Evolutionary conservation across 1,284 basidiomycete genomes (phyloP).

Genomic region (Megacollybia platyphylla): DNA sequence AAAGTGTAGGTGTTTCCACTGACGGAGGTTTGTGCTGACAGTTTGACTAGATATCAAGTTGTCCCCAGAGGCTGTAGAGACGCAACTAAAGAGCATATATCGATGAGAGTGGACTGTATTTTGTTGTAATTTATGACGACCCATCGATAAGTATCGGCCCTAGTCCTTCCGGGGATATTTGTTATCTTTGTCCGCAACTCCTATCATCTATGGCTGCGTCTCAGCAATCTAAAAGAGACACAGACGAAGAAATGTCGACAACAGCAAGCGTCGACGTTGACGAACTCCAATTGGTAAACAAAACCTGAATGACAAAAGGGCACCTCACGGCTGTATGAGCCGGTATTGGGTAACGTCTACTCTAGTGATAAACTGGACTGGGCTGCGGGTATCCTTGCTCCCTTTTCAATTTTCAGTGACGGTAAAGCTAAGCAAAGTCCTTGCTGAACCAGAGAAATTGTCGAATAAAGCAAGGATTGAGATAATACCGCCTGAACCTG

Average conservation of each 20-base stretch:
- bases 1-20: conserved; percentile 46
- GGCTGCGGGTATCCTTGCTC: conserved; percentile 79
- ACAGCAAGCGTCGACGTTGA: conserved; percentile 31
- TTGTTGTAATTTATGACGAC: too few species aligned
- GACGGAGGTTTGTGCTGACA: conserved; percentile 4
- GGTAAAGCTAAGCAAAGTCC: conserved; percentile 13
- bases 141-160: too few species aligned
- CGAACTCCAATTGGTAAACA: conserved; percentile 51
- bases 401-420: conserved; percentile 13
- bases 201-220: too few species aligned
- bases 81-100: conserved; percentile 54
- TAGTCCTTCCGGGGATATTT: too few species aligned
- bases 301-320: conserved; percentile 15
- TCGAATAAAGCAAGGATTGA: conserved; percentile 50
- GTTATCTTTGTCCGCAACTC: too few species aligned
- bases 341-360: conserved; percentile 60
- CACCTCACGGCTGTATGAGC: conserved; percentile 17
- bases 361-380: conserved; percentile 51
- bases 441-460: conserved; percentile 11
- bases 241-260: conserved; percentile 9
- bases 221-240: conserved; percentile 3
- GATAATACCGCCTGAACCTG: conserved; percentile 93
- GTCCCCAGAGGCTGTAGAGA: conserved; percentile 62
- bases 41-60: conserved; percentile 59
- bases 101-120: conserved; percentile 6